These are phyloP conservation scores for Cyberlindnera amylophila DNA, from an alignment of 805 yeast species.

Conservation along the genomic window DNA sequence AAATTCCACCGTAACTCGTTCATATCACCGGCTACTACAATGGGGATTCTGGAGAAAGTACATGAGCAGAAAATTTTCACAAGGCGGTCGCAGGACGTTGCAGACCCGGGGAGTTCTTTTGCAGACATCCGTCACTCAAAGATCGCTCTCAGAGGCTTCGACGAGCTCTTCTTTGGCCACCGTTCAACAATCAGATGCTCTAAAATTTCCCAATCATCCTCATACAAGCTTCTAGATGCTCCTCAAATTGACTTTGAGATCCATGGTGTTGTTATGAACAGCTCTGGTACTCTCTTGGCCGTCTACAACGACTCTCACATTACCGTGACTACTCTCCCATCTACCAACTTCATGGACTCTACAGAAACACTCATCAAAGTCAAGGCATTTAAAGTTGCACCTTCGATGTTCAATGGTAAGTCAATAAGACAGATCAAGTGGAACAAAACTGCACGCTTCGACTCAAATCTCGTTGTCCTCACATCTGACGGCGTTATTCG, in stretches of 20 bases:
- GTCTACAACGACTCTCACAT: conserved; percentile 33
- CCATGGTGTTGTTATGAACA: conserved; percentile 34
- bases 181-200: conserved; percentile 19
- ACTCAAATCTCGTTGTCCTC: conserved; percentile 41
- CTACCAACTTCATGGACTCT: conserved; percentile 10
- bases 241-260: conserved; percentile 30
- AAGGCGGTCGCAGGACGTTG: background rate
- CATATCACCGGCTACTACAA: background rate
- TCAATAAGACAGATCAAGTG: conserved; percentile 38
- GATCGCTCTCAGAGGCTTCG: conserved; percentile 17
- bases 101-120: background rate
- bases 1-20: background rate
- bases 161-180: conserved; percentile 21
- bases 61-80: conserved; percentile 10
- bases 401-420: conserved; percentile 25
- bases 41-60: conserved; percentile 12
- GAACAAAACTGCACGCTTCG: conserved; percentile 41
- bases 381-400: conserved; percentile 29
- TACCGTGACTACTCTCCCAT: conserved; percentile 32
- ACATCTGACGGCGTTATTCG: conserved; percentile 31
- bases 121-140: conserved; percentile 15
- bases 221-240: conserved; percentile 14
- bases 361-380: conserved; percentile 1
- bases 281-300: conserved; percentile 40
- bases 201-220: conserved; percentile 5